Evolutionary conservation across 306 rosid species (phyloP), one percentile per base, ranked within the genome.

Genomic region (Malus asiatica): DNA sequence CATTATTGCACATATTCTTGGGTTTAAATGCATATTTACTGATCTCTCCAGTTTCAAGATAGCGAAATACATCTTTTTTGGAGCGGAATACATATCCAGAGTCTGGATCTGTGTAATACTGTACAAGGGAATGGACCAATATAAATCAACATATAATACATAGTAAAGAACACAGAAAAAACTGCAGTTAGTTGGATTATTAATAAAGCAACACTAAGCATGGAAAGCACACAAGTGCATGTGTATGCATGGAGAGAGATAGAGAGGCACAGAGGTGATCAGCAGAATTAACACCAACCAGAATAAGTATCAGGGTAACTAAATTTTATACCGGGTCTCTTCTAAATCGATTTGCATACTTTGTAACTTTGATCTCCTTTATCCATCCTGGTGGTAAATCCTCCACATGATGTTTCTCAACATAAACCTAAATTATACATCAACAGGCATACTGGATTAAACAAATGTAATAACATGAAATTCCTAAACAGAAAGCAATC

Each of bases 371-470:
- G 78, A 85, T 80, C 84, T 88, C 91, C 80, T 84, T 82, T 70
- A 75, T 85, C 96, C 96, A 91, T 66, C 96, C 97, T 53, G 90
- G 85, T 20, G 98, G 96, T 79, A 93, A 81, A 86, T 88, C 96
- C 73, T 90, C 91, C 70, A 30, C 87, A 53, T 70, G 45, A 35
- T 82, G 72, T 77, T 82, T 90, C 86, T 87, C 89, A 55, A 80
- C 83, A 48, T 72, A 81, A 89, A 74, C 93, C 97, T 91, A 84
- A 22, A 86, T 75, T 79, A 73, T 48, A 76, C 68, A 53, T 74
- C 55, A 68, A 78, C 20, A 19, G 72, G 59, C 70, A 75, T 70
- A 57, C 53, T 71, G 55, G 55, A 74, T 72, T n/a, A 79, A 61
- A 59, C 66, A 75, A 71, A 57, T 42, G 32, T 38, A 57, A n/a